Evolutionary conservation across 495 filamentous ascomycete genomes (phyloP), one percentile per base, ranked within the genome.

Genomic region (Annulohypoxylon maeteangense): DNA sequence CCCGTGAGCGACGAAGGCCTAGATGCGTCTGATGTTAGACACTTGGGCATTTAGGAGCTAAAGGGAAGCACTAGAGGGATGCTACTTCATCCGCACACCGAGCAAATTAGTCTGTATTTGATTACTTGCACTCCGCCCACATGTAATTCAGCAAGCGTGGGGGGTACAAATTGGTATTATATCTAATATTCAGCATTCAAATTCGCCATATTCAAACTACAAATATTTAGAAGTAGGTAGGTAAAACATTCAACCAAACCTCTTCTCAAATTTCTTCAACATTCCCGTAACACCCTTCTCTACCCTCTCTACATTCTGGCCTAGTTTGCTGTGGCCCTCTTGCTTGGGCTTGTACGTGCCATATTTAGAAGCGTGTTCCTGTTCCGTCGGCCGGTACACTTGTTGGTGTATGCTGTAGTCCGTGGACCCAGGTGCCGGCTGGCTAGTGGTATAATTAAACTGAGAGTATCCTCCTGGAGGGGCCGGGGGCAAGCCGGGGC

Each of bases 231-330:
- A 54, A 18, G 7, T 6, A 40, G 23, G 36, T 31, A 31, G 29
- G 29, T 34, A 1, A 25, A 16, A 22, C 22, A 51, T 11, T 53
- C 48, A 40, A 7, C 83, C 91, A 78, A 95, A 88, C 76, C 87
- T 91, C 87, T 95, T 95, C 84, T 97, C 94, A 75, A 97, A 83
- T 81, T 89, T 93, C 88, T 93, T 97, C 74, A 97, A 82, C 78
- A 96, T 90, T 36, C 90, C 85, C 63, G 90, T 90, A 12, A 97
- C 88, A 2, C 91, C 89, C 78, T 88, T 91, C 81, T 97, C 94
- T 53, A 95, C 69, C 70, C 85, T 83, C 1, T 84, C 86, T n/a
- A 90, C 89, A 47, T 85, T 81, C 57, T 90, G 87, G 71, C 94
- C 93, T 23, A 97, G 74, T 75, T 84, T 91, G 16, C 86, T 84